Percentiles rank a stretch among this genome's conserved stretches.
These are phyloP conservation scores for Cladosporium halotolerans DNA, from an alignment of 2,329 filamentous ascomycete genomes.

Conservation along the genomic window DNA sequence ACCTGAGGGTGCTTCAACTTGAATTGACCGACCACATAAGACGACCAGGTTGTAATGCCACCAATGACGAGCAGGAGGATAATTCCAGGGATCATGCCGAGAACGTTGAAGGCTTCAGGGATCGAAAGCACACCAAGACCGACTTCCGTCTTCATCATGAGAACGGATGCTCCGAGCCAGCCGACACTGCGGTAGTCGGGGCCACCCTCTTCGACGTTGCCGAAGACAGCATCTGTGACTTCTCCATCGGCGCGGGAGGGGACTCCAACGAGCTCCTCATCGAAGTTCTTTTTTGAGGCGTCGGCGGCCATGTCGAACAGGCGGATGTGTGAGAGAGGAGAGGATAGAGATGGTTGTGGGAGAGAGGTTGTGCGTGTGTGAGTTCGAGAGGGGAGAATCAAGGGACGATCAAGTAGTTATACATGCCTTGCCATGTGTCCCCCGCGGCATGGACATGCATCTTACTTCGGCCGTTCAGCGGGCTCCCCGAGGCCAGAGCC, in stretches of 20 bases:
- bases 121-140: constrained; percentile 47
- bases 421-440: not conserved
- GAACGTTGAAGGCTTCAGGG: constrained; percentile 39
- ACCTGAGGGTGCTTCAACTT: constrained; percentile 50
- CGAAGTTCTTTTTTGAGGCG: constrained; percentile 6
- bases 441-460: not conserved
- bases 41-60: constrained; percentile 44
- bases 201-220: constrained; percentile 14
- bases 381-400: not conserved
- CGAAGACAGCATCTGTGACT: constrained; percentile 19
- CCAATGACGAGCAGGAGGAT: constrained; percentile 38
- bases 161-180: constrained; percentile 38
- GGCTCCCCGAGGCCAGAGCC: not conserved
- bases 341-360: not conserved
- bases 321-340: not conserved
- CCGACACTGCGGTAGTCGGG: constrained; percentile 29
- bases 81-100: constrained; percentile 46
- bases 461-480: constrained; percentile 7
- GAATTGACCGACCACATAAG: constrained; percentile 47
- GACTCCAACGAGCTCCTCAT: constrained; percentile 9
- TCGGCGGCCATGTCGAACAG: not conserved
- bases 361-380: not conserved
- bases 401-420: constrained; percentile 4
- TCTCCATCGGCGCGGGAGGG: constrained; percentile 15
- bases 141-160: constrained; percentile 44